Conservation (phyloP, 2,329 filamentous ascomycete species). For the Pseudogymnoascus sp. region DNA sequence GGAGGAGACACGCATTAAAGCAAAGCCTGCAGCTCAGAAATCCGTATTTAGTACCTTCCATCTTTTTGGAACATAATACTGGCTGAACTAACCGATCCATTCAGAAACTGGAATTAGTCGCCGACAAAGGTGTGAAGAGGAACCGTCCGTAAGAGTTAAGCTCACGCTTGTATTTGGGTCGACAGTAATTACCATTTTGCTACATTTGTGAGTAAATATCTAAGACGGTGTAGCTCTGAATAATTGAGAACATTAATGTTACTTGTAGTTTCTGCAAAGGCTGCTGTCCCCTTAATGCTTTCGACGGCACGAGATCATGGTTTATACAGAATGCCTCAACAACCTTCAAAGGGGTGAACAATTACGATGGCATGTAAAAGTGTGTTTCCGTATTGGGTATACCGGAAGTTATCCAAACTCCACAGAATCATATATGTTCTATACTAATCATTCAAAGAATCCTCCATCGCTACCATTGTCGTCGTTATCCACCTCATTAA, state of each 20-base stretch:
- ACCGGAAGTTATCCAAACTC: constrained; percentile 1
- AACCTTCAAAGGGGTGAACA: neutral
- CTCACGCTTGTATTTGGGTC: too few relatives aligned
- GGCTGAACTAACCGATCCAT: neutral
- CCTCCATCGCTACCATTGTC: constrained; percentile 47
- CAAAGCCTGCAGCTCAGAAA: neutral
- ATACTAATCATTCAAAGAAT: constrained; percentile 43
- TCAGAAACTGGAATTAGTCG: too few relatives aligned
- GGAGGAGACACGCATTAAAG: neutral
- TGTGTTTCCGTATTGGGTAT: neutral
- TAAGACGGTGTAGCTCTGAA: too few relatives aligned
- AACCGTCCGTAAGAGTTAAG: too few relatives aligned
- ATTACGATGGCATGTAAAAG: neutral
- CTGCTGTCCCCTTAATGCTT: neutral
- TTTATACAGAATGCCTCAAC: neutral
- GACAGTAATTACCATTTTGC: too few relatives aligned
- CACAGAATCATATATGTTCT: constrained; percentile 18
- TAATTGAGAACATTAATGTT: too few relatives aligned
- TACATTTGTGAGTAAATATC: too few relatives aligned
- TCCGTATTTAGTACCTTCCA: neutral
- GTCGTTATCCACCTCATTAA: constrained; percentile 19
- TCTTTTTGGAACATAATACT: neutral
- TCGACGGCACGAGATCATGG: neutral
- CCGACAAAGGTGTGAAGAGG: too few relatives aligned
- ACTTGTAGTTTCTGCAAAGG: too few relatives aligned